Evolutionary conservation across 306 rosid genomes (phyloP), one percentile per base, ranked within the genome.

Genomic region (Datisca glomerata): DNA sequence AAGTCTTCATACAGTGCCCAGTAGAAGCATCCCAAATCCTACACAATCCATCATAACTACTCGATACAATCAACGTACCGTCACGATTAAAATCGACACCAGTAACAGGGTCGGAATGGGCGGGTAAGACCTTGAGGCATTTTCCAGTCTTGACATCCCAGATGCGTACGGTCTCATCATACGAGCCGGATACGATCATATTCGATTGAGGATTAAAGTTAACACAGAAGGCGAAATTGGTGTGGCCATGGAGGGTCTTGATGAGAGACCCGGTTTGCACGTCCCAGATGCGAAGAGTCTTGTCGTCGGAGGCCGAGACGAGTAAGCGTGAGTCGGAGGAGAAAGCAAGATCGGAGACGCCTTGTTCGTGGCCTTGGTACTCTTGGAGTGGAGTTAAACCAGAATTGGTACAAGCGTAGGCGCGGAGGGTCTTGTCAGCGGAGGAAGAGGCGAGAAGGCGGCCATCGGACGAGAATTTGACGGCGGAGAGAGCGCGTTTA

Each of bases 241-340:
- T 83, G 73, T 89, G 98, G 13, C 98, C 98, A 4, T 59, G 61
- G 8, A 89, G 84, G 48, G 95, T 80, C 57, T 80, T 76, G 58
- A 89, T 51, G 6, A 63, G 74, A 7, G 82, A 55, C 0, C 98
- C 98, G 0, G 95, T 57, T 14, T 78, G 60, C 17, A 84, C 84
- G 47, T 89, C 98, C 98, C 98, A 89, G 18, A 89, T 67, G 13
- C 86, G 86, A 43, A 84, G 73, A 57, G 91, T 89, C 65, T 84
- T 84, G 69, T 89, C 95, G 66, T 84, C 98, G 53, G 98, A 89
- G 59, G 95, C 95, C 3, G 98, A 83, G 35, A 77, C 93, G 1
- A 89, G 72, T 56, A 65, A 78, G 7, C 95, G 91, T 2, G 86
- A 74, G 59, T 84, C 95, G 3, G 91, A 65, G 38, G 98, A 89